A percentile compares a stretch with the other conserved stretches of the same genome.
These are phyloP conservation scores for Tylopilus rubrobrunneus DNA, from an alignment of 768 basidiomycete genomes.

Conservation along the genomic window DNA sequence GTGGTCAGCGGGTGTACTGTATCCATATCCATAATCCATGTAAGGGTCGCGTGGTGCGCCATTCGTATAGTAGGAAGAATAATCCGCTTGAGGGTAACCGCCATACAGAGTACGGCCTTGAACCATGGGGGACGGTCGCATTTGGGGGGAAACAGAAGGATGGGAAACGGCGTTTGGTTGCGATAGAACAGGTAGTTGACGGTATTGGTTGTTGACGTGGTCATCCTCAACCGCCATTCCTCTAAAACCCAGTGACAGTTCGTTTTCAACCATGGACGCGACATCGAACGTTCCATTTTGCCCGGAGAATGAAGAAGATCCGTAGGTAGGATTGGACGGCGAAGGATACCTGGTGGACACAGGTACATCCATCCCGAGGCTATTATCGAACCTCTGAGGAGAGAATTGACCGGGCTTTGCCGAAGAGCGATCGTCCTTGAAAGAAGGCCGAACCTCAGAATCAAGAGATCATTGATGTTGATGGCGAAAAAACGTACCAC, in stretches of 20 bases:
- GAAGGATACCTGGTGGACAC: slow-evolving; percentile 43
- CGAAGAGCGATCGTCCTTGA: slow-evolving; percentile 45
- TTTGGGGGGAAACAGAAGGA: slow-evolving; percentile 32
- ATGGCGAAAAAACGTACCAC: slow-evolving; percentile 29
- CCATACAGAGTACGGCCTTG: slow-evolving; percentile 47
- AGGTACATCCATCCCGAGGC: slow-evolving; percentile 38
- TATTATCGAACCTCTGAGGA: slow-evolving; percentile 51
- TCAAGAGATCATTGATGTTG: slow-evolving; percentile 11
- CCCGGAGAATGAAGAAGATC: slow-evolving; percentile 27
- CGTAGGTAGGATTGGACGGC: slow-evolving; percentile 39
- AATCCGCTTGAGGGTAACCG: slow-evolving; percentile 53
- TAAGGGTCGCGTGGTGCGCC: slow-evolving; percentile 48
- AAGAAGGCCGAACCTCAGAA: slow-evolving; percentile 16
- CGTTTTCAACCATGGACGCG: slow-evolving; percentile 44
- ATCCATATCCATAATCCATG: slow-evolving; percentile 55
- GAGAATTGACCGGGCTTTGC: slow-evolving; percentile 49
- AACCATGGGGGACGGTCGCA: slow-evolving; percentile 41
- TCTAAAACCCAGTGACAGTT: slow-evolving; percentile 54
- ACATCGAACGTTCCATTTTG: slow-evolving; percentile 37
- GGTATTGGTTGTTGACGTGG: slow-evolving; percentile 36
- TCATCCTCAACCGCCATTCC: slow-evolving; percentile 62
- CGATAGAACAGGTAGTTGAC: slow-evolving; percentile 31
- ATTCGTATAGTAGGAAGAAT: slow-evolving; percentile 54
- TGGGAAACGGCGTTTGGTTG: slow-evolving; percentile 30
- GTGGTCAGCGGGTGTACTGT: slow-evolving; percentile 47